Base-by-base conservation (phyloP, 352 stramenopile species). In the Hyaloperonospora brassicae region DNA sequence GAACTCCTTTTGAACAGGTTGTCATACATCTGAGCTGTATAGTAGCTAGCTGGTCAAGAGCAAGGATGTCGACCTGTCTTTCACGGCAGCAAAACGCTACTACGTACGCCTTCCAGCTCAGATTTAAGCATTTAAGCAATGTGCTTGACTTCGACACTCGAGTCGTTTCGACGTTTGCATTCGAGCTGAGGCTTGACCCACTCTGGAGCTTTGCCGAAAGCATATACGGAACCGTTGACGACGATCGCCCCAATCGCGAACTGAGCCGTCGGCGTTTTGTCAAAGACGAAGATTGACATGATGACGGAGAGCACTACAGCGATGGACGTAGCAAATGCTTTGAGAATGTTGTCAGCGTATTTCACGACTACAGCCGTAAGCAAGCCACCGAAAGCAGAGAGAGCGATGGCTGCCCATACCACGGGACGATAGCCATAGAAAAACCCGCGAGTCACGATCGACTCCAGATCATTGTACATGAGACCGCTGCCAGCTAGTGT, bases 291-390 rank as follows among this genome's bases (percentile, higher is more conserved):
- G 31, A 89, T 77, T 55, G 80, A 89, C 60, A 91, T 71, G 50
- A 93, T 77, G 47, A 89, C 79, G 13, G 78, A 90, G 0, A 93
- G 62, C 27, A 93, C 71, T 24, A 91, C 78, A 6, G 80, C 81
- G 49, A 93, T 89, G 8, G 83, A 90, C 39, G 83, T 93, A 2
- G 80, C 80, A 42, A 93, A 93, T 13, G 75, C 82, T 66, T 93
- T 93, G 59, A 93, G 61, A 53, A 93, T 87, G 54, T 93, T 93
- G 64, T 93, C 83, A 17, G 83, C 81, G 52, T 91, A 93, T 55
- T 90, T 90, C 54, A 93, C 81, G 21, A 93, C 83, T 5, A 90
- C 78, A 12, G 83, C 83, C 5, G 81, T 91, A 41, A 93, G 72
- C 46, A 93, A 55, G 0, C 83, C 83, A 30, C 83, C 83, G 36